Base-by-base conservation (phyloP, 164 flowering plant species). In the Dillenia suffruticosa region DNA sequence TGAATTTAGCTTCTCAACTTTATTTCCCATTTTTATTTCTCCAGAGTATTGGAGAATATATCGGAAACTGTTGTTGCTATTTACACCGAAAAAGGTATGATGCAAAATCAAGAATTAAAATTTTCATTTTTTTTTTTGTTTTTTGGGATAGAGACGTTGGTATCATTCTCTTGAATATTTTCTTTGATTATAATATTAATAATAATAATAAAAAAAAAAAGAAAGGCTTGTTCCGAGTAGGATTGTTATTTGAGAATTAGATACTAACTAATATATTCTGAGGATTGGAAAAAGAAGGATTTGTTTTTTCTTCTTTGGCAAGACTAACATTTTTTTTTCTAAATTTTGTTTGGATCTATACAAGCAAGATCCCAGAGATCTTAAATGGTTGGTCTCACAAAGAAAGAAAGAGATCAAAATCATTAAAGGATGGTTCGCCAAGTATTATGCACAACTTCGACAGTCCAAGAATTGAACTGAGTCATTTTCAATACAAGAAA, bases 331-430 rank as follows among this genome's bases (percentile, higher is more conserved):
- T 26, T 26, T 26, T 26, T 2, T 2, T 2, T 2, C 40, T 26
- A 26, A 26, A 26, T 26, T 26, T 26, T 1, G 40, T 63, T 61
- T 80, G 59, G 84, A 82, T 53, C 46, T 80, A 14, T 44, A 40
- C 12, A 1, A 12, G 3, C 15, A 75, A 12, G 26, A 5, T 0
- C 11, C 54, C 51, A 46, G 10, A 44, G 84, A 82, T 61, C 87
- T 82, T 9, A 51, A 72, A 2, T 82, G 87, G 87, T 51, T 82
- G 67, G 46, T 65, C 9, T 16, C 7, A 44, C 82, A 79, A 47
- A 40, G 84, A 47, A 50, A 61, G 17, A 61, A 9, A 3, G 87
- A 80, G 72, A 48, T 76, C 1, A 17, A 68, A 59, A 82, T 82
- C 46, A 78, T 82, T 43, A 16, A 70, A 46, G 73, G 40, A 26